These are phyloP conservation scores for Colletotrichum shisoi DNA, from an alignment of 2,329 filamentous ascomycete species.

Conservation along the genomic window DNA sequence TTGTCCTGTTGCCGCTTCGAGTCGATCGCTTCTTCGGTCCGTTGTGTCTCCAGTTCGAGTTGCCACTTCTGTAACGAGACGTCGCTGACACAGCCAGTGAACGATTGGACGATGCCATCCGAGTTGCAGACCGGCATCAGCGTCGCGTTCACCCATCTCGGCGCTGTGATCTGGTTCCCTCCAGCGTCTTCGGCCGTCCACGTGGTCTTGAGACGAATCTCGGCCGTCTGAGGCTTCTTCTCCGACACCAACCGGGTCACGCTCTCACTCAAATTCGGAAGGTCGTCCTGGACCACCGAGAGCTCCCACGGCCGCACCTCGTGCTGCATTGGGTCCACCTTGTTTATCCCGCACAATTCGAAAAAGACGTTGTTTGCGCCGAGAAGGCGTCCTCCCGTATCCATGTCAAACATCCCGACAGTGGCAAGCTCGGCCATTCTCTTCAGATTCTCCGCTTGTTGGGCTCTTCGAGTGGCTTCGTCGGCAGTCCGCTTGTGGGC, in stretches of 20 bases:
- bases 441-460: slow-evolving; percentile 62
- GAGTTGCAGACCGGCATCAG: slow-evolving; percentile 60
- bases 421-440: slow-evolving; percentile 63
- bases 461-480: slow-evolving; percentile 58
- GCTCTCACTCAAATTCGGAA: slow-evolving; percentile 51
- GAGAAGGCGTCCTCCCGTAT: slow-evolving; percentile 58
- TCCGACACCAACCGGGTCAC: slow-evolving; percentile 52
- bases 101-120: slow-evolving; percentile 58
- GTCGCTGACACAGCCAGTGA: slow-evolving; percentile 59
- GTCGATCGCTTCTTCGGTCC: slow-evolving; percentile 65
- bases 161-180: slow-evolving; percentile 54
- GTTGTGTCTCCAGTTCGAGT: slow-evolving; percentile 58
- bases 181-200: slow-evolving; percentile 57
- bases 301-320: slow-evolving; percentile 56
- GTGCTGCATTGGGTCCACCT: slow-evolving; percentile 51
- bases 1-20: slow-evolving; percentile 76
- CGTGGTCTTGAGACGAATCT: slow-evolving; percentile 58
- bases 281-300: slow-evolving; percentile 57
- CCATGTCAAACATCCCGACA: slow-evolving; percentile 64
- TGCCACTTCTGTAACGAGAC: slow-evolving; percentile 61
- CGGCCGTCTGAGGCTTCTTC: slow-evolving; percentile 56
- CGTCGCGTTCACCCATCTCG: slow-evolving; percentile 59
- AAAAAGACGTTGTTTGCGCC: slow-evolving; percentile 63
- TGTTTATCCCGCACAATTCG: slow-evolving; percentile 60
- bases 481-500: slow-evolving; percentile 59